Conservation (phyloP, 2,329 filamentous ascomycete genomes). For the Colletotrichum cereale region DNA sequence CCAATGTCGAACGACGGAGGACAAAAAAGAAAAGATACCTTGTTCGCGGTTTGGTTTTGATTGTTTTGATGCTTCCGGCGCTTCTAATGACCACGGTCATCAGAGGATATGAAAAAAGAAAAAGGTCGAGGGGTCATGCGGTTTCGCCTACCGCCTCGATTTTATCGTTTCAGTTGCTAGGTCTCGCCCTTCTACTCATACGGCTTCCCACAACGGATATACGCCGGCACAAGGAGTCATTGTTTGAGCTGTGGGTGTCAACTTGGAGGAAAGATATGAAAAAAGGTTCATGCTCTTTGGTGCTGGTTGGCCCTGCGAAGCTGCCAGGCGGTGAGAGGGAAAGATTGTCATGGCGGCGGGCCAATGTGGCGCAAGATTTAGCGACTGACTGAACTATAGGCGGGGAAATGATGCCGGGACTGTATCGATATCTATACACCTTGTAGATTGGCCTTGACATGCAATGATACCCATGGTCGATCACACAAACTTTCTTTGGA, state of each 20-base stretch:
- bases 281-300: constrained; percentile 28
- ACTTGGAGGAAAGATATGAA: background rate
- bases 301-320: constrained; percentile 18
- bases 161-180: constrained; percentile 12
- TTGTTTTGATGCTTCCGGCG: constrained; percentile 23
- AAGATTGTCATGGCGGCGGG: constrained; percentile 32
- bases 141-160: constrained; percentile 17
- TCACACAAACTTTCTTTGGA: background rate
- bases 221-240: background rate
- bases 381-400: constrained; percentile 28
- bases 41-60: constrained; percentile 34
- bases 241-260: constrained; percentile 3
- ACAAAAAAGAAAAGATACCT: constrained; percentile 42
- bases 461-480: constrained; percentile 43
- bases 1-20: constrained; percentile 38
- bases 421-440: constrained; percentile 20
- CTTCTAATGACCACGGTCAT: constrained; percentile 22
- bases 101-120: constrained; percentile 34
- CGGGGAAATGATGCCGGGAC: constrained; percentile 21
- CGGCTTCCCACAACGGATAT: background rate
- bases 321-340: constrained; percentile 23
- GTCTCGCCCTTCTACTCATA: background rate
- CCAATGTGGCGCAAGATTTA: constrained; percentile 24
- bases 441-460: constrained; percentile 40
- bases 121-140: constrained; percentile 19